Evolutionary conservation across 106 monocot species (phyloP).

Genomic region (Triglochin maritima): DNA sequence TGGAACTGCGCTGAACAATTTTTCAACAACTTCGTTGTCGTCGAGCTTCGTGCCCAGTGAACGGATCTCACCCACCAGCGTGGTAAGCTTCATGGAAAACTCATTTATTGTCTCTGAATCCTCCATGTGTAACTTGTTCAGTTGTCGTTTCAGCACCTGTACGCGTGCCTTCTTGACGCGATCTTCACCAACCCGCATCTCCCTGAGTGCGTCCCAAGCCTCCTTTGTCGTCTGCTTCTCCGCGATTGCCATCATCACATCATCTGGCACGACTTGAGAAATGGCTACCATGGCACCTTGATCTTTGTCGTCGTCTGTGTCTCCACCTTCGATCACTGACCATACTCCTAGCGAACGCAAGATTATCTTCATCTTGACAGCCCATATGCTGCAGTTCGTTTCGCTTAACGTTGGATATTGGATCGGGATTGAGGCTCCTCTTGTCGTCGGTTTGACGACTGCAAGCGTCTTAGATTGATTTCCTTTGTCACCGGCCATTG

Average conservation of each 20-base stretch:
- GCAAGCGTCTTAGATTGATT: not conserved
- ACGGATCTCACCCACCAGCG: not conserved
- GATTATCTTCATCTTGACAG: slow-evolving; percentile 2
- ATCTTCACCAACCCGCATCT: slow-evolving; percentile 11
- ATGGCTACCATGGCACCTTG: not conserved
- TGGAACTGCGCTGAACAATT: slow-evolving; percentile 4
- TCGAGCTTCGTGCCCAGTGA: slow-evolving; percentile 6
- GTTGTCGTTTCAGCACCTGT: slow-evolving; percentile 10
- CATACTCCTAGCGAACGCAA: slow-evolving; percentile 7
- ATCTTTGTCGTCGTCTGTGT: slow-evolving; percentile 8
- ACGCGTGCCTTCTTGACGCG: slow-evolving; percentile 13
- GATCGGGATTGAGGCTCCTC: not conserved
- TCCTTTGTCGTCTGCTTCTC: slow-evolving; percentile 15
- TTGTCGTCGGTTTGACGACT: not conserved
- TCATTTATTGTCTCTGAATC: slow-evolving; percentile 10
- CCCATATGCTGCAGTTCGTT: slow-evolving; percentile 8
- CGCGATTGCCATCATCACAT: slow-evolving; percentile 12
- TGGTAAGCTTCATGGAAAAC: slow-evolving; percentile 2
- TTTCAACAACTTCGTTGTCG: slow-evolving; percentile 5
- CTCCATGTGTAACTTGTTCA: slow-evolving; percentile 4
- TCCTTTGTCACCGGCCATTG: not conserved
- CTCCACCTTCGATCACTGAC: slow-evolving; percentile 7
- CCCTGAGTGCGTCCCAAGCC: slow-evolving; percentile 10
- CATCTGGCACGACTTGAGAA: slow-evolving; percentile 10
- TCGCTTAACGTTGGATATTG: slow-evolving; percentile 1